Evolutionary conservation across 2,329 filamentous ascomycete species (phyloP), one percentile per base, ranked within the genome.

Genomic region (Hymenoscyphus salicellus): DNA sequence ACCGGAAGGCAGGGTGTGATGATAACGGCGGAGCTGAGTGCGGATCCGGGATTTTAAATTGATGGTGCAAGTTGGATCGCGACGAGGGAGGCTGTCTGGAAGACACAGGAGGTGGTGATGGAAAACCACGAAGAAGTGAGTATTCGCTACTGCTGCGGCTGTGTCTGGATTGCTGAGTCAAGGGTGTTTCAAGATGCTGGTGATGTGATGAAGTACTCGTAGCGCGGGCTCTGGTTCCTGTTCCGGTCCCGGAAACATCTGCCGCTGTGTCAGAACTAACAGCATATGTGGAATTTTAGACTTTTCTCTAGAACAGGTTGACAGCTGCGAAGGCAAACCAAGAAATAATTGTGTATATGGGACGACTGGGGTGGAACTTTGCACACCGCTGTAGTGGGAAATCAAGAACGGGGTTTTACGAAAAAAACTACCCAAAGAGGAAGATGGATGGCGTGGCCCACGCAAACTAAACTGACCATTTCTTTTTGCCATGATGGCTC

Each of bases 61-160:
- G 70, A 49, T 73, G 67, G 28, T 69, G 69, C 26, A 73, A 62
- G 63, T 76, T 76, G 69, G 75, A 71, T 70, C 70, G 71, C 67
- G 71, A 74, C 70, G 74, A 74, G 72, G 67, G 63, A n/a, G 65
- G 62, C 23, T 69, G 66, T 20, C 71, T 49, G 41, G 70, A 74
- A 68, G 75, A 74, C 32, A 63, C 62, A 26, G 63, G 79, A 68
- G 82, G 78, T 68, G 82, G 79, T 64, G 80, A 80, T 58, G 81
- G 77, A 69, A 83, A 82, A 64, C 82, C 84, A 67, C 83, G 84
- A 64, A 86, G 78, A 56, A 85, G 76, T 59, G 87, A 89, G 70
- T 88, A 83, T 75, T 92, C 89, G 62, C 89, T 91, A 77, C 87
- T 91, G 63, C 89, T 86, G 70, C 89, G 86, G 73, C 84, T 88